Conservation (phyloP, 192 early-diverging fungal genomes). For the Coemansia sp. region DNA sequence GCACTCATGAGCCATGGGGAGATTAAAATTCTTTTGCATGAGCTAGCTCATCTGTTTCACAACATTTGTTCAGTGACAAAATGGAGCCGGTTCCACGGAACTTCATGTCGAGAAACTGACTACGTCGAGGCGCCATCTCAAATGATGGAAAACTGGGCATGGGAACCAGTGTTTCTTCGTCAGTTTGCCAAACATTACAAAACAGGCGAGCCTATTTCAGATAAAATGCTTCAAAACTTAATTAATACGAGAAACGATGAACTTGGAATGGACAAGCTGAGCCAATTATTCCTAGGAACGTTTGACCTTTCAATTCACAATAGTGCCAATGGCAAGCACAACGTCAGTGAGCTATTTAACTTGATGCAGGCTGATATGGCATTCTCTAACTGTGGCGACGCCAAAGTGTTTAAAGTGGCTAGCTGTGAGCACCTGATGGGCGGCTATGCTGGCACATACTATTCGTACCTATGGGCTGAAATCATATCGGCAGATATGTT, state of each 20-base stretch:
- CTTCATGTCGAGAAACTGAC: constrained; percentile 59
- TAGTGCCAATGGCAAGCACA: constrained; percentile 20
- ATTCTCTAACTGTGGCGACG: constrained; percentile 24
- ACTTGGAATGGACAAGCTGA: constrained; percentile 61
- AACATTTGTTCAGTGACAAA: constrained; percentile 65
- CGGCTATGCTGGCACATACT: constrained; percentile 68
- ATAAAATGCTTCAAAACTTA: constrained; percentile 61
- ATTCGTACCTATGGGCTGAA: constrained; percentile 72
- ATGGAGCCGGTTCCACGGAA: constrained; percentile 66
- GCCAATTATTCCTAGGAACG: constrained; percentile 66
- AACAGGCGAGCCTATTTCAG: constrained; percentile 60
- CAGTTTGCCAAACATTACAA: constrained; percentile 62
- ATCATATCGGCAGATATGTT: constrained; percentile 78
- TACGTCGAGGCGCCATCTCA: constrained; percentile 83
- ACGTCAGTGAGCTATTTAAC: constrained; percentile 36
- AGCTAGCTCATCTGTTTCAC: constrained; percentile 64
- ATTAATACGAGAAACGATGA: constrained; percentile 64
- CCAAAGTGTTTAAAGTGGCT: constrained; percentile 37
- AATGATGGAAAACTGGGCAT: constrained; percentile 78
- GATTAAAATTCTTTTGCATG: constrained; percentile 75
- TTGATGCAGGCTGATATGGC: constrained; percentile 18
- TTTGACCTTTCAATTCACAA: constrained; percentile 69
- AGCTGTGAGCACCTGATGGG: constrained; percentile 62
- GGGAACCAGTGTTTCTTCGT: constrained; percentile 54
- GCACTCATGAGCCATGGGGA: constrained; percentile 72